phyloP scores from a whole-genome alignment of 2,329 filamentous ascomycete genomes.

The Aspergillus terreus region DNA sequence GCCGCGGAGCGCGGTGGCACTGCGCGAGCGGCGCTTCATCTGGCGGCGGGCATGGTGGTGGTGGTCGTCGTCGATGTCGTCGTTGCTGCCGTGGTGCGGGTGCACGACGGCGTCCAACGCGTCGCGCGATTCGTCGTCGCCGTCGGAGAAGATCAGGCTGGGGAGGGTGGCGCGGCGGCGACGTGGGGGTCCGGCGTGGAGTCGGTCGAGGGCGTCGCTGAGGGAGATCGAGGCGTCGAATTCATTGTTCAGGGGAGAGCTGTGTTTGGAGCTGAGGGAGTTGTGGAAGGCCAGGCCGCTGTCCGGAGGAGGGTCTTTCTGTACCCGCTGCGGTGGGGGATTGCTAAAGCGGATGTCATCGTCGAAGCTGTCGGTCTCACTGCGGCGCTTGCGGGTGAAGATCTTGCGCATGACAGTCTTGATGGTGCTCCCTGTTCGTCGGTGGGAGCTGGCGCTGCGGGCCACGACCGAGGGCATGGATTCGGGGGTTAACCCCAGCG shows the following conservation, averaged over 20 bases:
- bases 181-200: constrained; percentile 20
- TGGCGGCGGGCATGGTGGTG: constrained; percentile 14
- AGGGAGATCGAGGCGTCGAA: constrained; percentile 17
- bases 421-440: constrained; percentile 39
- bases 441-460: constrained; percentile 25
- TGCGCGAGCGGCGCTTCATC: constrained; percentile 43
- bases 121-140: constrained; percentile 34
- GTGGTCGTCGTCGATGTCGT: constrained; percentile 7
- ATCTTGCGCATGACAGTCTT: constrained; percentile 45
- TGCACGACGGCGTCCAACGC: constrained; percentile 22
- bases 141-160: constrained; percentile 41
- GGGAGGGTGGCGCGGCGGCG: constrained; percentile 43
- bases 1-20: constrained; percentile 39
- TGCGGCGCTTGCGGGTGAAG: constrained; percentile 38
- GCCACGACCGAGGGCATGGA: constrained; percentile 20
- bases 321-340: constrained; percentile 5
- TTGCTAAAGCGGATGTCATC: constrained; percentile 20
- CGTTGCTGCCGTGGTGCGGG: constrained; percentile 14
- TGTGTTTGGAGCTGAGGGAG: constrained; percentile 22
- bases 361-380: constrained; percentile 28
- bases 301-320: constrained; percentile 11
- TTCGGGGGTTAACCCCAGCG: constrained; percentile 20
- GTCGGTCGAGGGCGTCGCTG: constrained; percentile 18
- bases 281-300: constrained; percentile 21
- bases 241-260: constrained; percentile 20